Evolutionary conservation across 1,284 basidiomycete species (phyloP), one percentile per base, ranked within the genome.

Genomic region (Moniliophthora roreri): DNA sequence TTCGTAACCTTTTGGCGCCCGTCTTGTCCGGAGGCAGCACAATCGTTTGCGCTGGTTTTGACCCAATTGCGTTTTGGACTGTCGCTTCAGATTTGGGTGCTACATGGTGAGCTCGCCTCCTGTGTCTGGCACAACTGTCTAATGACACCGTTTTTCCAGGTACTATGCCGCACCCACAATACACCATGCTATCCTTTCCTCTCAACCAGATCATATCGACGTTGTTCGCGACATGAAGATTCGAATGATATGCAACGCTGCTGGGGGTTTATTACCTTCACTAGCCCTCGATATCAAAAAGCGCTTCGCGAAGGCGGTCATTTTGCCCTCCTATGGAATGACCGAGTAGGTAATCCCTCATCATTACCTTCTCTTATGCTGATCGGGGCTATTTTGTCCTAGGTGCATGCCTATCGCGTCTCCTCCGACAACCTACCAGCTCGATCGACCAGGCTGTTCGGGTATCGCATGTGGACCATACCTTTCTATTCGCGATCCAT

Each of bases 1-100:
- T 81, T 26, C 77, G 77, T 37, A 80, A 78, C 45, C 68, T 83
- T 11, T 69, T 81, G 11, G 74, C 80, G 0, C 76, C 80, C 2
- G 63, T 82, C 5, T 65, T 76, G 21, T 73, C 77, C 6, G 75
- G 76, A 2, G 77, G 78, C 1, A 70, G 69, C 48, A 74, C 78
- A 16, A 79, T 81, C 53, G 76, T 83, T 55, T 79, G 79, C 16
- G 60, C 66, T 8, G 68, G 68, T 18, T 82, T 83, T 65, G 74
- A 76, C 36, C 76, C 79, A 4, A 66, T 67, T 24, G 66, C 69
- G 0, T 81, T 82, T 62, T 82, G 81, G 80, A 64, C 65, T n/a
- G 74, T 81, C 49, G 71, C 79, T n/a, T 63, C 60, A n/a, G 58
- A 63, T 8, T 58, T 71, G 23, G 61, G 66, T 36, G 71, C 70